Evolutionary conservation across 352 stramenopile genomes (phyloP).

Genomic region (Lagenidium giganteum): DNA sequence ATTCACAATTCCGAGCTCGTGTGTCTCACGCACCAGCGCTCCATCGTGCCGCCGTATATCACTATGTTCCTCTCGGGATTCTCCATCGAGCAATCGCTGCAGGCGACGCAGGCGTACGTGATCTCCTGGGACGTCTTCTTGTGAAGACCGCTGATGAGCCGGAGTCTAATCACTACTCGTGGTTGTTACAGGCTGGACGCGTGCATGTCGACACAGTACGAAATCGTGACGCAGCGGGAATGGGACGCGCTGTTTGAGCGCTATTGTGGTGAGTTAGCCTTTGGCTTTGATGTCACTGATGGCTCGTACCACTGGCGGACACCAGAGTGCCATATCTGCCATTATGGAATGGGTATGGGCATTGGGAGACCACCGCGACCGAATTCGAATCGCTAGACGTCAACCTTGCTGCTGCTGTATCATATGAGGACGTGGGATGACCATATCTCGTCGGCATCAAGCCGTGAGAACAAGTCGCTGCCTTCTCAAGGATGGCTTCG

Average conservation of each 20-base stretch:
- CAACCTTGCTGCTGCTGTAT: conserved; percentile 9
- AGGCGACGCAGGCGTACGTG: conserved; percentile 65
- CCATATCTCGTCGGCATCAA: too few relatives aligned
- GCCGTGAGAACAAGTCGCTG: too few relatives aligned
- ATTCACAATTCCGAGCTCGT: conserved; percentile 81
- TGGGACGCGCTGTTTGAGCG: conserved; percentile 78
- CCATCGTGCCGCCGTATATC: conserved; percentile 78
- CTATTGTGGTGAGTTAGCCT: conserved; percentile 76
- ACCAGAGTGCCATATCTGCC: conserved; percentile 72
- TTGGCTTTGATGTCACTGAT: conserved; percentile 75
- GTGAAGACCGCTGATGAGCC: neutral
- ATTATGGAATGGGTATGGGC: conserved; percentile 56
- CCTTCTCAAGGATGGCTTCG: too few relatives aligned
- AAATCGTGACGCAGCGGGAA: conserved; percentile 78
- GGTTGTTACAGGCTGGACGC: conserved; percentile 31
- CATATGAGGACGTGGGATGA: too few relatives aligned
- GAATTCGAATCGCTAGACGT: conserved; percentile 32
- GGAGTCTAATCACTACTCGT: neutral
- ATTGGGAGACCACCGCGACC: conserved; percentile 26
- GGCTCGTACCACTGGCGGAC: conserved; percentile 83
- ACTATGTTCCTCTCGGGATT: conserved; percentile 85
- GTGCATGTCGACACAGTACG: conserved; percentile 63
- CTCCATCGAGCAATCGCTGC: conserved; percentile 70
- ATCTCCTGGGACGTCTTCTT: neutral
- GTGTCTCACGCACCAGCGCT: conserved; percentile 70